Conservation (phyloP, 352 stramenopile genomes). For the Globisporangium okanoganense region DNA sequence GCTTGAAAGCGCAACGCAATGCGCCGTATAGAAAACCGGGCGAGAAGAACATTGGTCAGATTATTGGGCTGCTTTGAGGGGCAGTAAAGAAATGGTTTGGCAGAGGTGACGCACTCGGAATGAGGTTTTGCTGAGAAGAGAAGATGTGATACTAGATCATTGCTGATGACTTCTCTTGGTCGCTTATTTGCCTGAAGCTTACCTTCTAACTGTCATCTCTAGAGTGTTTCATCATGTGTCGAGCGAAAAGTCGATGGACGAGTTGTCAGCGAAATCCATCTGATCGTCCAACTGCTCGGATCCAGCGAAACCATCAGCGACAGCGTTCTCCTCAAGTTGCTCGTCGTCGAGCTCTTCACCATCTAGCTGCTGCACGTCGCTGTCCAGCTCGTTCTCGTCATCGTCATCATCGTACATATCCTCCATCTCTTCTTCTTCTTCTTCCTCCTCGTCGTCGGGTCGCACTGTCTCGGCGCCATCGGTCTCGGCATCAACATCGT, state of each 20-base stretch:
- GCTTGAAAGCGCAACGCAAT: conserved; percentile 33
- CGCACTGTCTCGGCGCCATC: conserved; percentile 35
- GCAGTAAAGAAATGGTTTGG: not conserved
- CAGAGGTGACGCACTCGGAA: not conserved
- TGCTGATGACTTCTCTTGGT: not conserved
- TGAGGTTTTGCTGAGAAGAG: conserved; percentile 15
- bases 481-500: conserved; percentile 24
- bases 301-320: not conserved
- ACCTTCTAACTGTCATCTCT: not conserved
- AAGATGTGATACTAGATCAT: conserved; percentile 17
- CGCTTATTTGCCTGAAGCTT: not conserved
- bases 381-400: conserved; percentile 28
- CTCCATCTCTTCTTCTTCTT: conserved; percentile 34
- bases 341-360: not conserved
- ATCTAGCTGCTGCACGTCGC: conserved; percentile 3
- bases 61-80: conserved; percentile 65
- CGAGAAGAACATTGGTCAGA: conserved; percentile 61
- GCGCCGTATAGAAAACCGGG: conserved; percentile 70
- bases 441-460: conserved; percentile 37
- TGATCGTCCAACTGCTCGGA: not conserved
- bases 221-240: conserved; percentile 11
- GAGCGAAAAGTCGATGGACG: conserved; percentile 19
- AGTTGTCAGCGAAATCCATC: conserved; percentile 9
- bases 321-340: not conserved
- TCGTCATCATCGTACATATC: conserved; percentile 64